A percentile compares a stretch with the other conserved stretches of the same genome.
Evolutionary conservation across 2,329 filamentous ascomycete species (phyloP).

Genomic region (Penicillium sp.): DNA sequence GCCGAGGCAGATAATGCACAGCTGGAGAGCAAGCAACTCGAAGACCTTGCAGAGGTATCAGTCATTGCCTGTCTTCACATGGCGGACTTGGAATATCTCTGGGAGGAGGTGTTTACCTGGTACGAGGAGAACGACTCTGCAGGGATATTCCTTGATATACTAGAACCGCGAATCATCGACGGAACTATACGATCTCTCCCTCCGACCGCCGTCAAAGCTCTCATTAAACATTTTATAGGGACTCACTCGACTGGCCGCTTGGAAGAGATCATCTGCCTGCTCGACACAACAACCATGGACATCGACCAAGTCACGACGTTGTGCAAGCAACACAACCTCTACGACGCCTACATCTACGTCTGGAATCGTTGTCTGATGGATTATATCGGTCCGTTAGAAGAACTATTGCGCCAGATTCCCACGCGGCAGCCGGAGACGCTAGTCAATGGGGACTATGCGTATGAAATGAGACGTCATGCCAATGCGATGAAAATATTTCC

Average conservation of each 20-base stretch:
- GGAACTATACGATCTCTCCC: constrained; percentile 68
- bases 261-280: constrained; percentile 90
- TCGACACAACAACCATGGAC: constrained; percentile 85
- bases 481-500: constrained; percentile 88
- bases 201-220: constrained; percentile 74
- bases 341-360: constrained; percentile 92
- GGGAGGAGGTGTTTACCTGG: constrained; percentile 83
- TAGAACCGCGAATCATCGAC: constrained; percentile 84
- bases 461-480: constrained; percentile 50
- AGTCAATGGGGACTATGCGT: constrained; percentile 43
- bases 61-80: constrained; percentile 78
- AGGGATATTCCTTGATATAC: constrained; percentile 74
- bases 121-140: constrained; percentile 72
- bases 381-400: constrained; percentile 83
- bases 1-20: constrained; percentile 45
- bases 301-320: constrained; percentile 86
- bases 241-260: constrained; percentile 70
- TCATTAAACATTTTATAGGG: constrained; percentile 74
- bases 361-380: constrained; percentile 90
- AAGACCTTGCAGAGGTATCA: constrained; percentile 73
- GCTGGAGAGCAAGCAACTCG: constrained; percentile 57
- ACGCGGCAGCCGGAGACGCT: constrained; percentile 16
- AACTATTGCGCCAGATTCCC: constrained; percentile 56
- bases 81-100: constrained; percentile 73
- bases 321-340: constrained; percentile 86